Percentiles rank a stretch among this genome's conserved stretches.
These are phyloP conservation scores for Poronia punctata DNA, from an alignment of 495 filamentous ascomycete species.

Conservation along the genomic window DNA sequence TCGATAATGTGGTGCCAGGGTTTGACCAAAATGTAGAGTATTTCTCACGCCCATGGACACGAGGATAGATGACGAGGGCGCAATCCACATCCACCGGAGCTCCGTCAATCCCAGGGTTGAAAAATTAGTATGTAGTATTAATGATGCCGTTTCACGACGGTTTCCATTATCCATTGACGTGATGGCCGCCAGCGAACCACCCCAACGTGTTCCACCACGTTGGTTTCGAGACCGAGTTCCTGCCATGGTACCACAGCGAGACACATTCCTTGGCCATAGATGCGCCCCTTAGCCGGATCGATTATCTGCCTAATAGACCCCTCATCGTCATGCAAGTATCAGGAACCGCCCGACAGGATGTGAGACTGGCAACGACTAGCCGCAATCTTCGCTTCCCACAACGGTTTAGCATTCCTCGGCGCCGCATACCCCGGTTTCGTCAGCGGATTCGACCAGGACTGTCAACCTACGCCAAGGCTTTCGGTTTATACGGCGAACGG, in stretches of 20 bases:
- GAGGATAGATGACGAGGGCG: no score
- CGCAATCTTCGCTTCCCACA: constrained; percentile 50
- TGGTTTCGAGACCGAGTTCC: constrained; percentile 53
- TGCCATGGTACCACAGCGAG: constrained; percentile 68
- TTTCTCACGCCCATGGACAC: no score
- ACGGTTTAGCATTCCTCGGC: constrained; percentile 85
- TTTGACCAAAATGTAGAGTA: no score
- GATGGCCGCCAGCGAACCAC: constrained; percentile 85
- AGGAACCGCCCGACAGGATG: constrained; percentile 86
- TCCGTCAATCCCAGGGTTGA: no score
- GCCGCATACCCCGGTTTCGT: constrained; percentile 84
- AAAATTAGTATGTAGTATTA: no score
- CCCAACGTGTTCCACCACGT: constrained; percentile 81
- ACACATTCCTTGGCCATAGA: constrained; percentile 74
- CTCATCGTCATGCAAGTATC: constrained; percentile 75
- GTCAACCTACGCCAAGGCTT: constrained; percentile 82
- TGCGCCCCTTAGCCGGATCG: constrained; percentile 56
- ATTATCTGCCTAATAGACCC: constrained; percentile 52
- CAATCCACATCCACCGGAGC: no score
- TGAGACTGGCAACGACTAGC: constrained; percentile 74
- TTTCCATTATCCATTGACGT: no score
- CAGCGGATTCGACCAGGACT: constrained; percentile 65
- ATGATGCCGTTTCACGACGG: no score
- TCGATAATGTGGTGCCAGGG: no score
- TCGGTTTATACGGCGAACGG: constrained; percentile 79